Base-by-base conservation (phyloP, 768 basidiomycete genomes). In the Roridomyces roridus region DNA sequence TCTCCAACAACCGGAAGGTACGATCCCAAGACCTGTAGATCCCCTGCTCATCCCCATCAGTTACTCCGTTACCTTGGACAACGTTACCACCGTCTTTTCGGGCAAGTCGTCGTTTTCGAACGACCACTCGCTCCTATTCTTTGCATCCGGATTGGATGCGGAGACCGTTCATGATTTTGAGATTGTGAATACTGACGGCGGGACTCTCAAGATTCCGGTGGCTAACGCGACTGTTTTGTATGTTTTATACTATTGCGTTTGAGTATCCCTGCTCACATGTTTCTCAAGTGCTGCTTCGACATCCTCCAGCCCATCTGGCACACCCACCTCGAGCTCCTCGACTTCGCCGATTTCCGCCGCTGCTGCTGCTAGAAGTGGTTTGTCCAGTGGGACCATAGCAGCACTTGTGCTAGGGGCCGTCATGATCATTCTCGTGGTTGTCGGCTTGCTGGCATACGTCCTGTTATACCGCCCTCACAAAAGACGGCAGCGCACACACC, bases 301-400 rank as follows among this genome's bases (percentile, higher is more conserved):
- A 29, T 18, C 43, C 23, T 37, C 20, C 36, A 62, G 60, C 58
- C 18, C 59, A 17, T 44, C 60, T 23, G 44, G 44, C 58, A 67
- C 67, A 31, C 55, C 59, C n/a, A n/a, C n/a, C n/a, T n/a, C n/a
- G n/a, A n/a, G n/a, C n/a, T n/a, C n/a, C n/a, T n/a, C n/a, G 51
- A 54, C 63, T 10, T 48, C 70, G 37, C 57, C 65, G n/a, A 17
- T 48, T 46, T 47, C 67, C 40, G 35, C 61, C 6, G 54, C 63
- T 15, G 34, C 53, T n/a, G 31, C 53, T 6, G 26, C 37, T 63
- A 4, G 55, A 52, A 34, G 46, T 29, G 70, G 77, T 1, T 71
- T 77, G 18, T 56, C 81, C 2, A 72, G 73, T 57, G 87, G 89
- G 39, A 85, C 88, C 2, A 84, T 89, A 50, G 88, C 88, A 18